These are phyloP conservation scores for Nyctanthes arbortristis DNA, from an alignment of 257 asterid species.

Conservation along the genomic window DNA sequence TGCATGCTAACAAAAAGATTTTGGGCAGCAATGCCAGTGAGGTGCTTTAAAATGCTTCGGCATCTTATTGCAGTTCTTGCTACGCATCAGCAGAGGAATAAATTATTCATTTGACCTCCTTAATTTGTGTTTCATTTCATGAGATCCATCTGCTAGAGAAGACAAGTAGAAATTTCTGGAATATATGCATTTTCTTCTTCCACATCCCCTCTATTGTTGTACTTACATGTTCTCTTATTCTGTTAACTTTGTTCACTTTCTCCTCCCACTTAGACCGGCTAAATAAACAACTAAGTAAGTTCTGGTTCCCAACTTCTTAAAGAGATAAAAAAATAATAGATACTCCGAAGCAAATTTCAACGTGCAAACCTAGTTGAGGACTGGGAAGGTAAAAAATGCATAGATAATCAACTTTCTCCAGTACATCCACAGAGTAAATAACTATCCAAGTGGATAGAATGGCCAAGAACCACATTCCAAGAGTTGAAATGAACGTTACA, in stretches of 20 bases:
- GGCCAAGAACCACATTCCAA: background rate
- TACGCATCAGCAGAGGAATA: background rate
- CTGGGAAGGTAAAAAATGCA: background rate
- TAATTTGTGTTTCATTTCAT: background rate
- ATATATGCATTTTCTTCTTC: background rate
- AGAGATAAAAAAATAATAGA: background rate
- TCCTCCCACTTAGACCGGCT: background rate
- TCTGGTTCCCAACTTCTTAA: background rate
- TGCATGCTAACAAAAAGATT: too few species aligned
- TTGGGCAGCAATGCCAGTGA: too few species aligned
- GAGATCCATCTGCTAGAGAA: too few species aligned
- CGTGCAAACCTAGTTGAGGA: too few species aligned
- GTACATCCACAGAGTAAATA: background rate
- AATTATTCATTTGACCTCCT: background rate
- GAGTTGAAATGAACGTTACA: background rate
- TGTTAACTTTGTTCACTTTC: background rate
- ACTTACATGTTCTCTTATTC: background rate
- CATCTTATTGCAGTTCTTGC: too few species aligned
- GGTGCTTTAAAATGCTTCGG: too few species aligned
- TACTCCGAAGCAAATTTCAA: background rate
- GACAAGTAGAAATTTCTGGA: background rate
- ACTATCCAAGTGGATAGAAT: too few species aligned
- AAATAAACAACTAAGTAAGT: background rate
- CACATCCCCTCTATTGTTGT: background rate
- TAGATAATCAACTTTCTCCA: background rate